Percentiles rank a stretch among this genome's conserved stretches.
These are phyloP conservation scores for Penicillium canariense DNA, from an alignment of 495 filamentous ascomycete genomes.

Conservation along the genomic window DNA sequence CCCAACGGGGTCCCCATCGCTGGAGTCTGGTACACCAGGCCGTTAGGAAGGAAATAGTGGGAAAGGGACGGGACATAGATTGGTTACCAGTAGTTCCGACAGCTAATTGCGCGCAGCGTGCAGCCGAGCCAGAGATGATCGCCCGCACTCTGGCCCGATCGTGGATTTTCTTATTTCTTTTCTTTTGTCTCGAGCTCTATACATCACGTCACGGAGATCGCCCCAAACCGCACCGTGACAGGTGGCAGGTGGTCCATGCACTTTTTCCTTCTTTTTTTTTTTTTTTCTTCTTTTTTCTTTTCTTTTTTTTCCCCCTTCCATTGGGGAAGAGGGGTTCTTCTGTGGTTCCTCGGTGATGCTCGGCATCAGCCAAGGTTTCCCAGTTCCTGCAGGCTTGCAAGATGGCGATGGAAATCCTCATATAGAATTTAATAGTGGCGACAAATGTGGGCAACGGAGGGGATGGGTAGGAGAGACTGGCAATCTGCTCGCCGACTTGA, in stretches of 20 bases:
- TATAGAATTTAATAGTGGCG: background rate
- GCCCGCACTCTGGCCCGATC: conserved; percentile 1
- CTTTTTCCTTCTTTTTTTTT: background rate
- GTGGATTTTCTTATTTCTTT: background rate
- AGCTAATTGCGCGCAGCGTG: conserved; percentile 22
- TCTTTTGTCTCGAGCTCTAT: background rate
- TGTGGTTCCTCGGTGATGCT: background rate
- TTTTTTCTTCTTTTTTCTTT: too few species aligned
- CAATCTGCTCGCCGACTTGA: background rate
- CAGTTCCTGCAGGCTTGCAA: background rate
- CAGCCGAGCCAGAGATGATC: conserved; percentile 14
- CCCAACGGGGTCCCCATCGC: background rate
- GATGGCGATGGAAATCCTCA: background rate
- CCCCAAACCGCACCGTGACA: conserved; percentile 21
- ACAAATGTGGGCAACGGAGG: background rate
- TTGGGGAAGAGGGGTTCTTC: too few species aligned
- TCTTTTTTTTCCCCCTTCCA: background rate
- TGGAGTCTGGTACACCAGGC: conserved; percentile 17
- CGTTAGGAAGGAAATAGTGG: conserved; percentile 18
- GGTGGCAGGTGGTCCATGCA: conserved; percentile 32
- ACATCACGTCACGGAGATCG: conserved; percentile 20
- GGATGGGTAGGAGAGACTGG: background rate
- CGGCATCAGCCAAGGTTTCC: background rate
- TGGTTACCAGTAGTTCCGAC: conserved; percentile 16
- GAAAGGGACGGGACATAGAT: conserved; percentile 25